These are phyloP conservation scores for Erythrophleum fordii DNA, from an alignment of 306 rosid genomes.

Conservation along the genomic window DNA sequence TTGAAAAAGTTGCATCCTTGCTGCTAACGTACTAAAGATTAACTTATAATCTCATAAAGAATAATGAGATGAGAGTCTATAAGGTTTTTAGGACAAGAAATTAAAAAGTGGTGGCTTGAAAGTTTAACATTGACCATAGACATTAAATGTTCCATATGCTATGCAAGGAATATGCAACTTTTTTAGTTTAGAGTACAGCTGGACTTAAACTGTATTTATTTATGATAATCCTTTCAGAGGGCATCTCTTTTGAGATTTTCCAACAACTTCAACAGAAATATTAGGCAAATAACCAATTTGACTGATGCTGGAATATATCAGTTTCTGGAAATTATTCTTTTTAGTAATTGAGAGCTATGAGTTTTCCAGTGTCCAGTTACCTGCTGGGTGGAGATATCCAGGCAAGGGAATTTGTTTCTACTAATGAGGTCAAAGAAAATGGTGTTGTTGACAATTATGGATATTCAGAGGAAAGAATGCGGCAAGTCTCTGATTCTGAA, in stretches of 20 bases:
- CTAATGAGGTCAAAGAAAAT: slow-evolving; percentile 72
- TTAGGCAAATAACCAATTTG: slow-evolving; percentile 8
- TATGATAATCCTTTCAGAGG: neutral
- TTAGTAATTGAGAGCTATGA: slow-evolving; percentile 36
- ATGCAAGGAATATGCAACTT: neutral
- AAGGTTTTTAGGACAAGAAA: slow-evolving; percentile 4
- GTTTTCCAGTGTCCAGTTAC: slow-evolving; percentile 76
- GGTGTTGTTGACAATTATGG: slow-evolving; percentile 67
- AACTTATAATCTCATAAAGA: neutral
- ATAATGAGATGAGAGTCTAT: slow-evolving; percentile 1
- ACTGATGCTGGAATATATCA: neutral
- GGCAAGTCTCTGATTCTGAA: slow-evolving; percentile 65
- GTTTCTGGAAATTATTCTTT: slow-evolving; percentile 9
- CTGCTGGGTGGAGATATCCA: slow-evolving; percentile 72
- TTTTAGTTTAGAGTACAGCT: neutral
- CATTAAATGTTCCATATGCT: neutral
- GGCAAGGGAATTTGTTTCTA: slow-evolving; percentile 65
- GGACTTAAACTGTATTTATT: slow-evolving; percentile 2
- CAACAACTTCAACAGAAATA: neutral
- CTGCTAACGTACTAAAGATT: neutral
- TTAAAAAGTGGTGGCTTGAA: slow-evolving; percentile 14
- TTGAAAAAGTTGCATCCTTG: slow-evolving; percentile 27
- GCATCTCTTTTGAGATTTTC: neutral
- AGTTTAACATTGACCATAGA: slow-evolving; percentile 9
- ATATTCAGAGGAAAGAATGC: slow-evolving; percentile 70